Conservation (phyloP, 495 filamentous ascomycete species). For the Aspergillus ostianus region DNA sequence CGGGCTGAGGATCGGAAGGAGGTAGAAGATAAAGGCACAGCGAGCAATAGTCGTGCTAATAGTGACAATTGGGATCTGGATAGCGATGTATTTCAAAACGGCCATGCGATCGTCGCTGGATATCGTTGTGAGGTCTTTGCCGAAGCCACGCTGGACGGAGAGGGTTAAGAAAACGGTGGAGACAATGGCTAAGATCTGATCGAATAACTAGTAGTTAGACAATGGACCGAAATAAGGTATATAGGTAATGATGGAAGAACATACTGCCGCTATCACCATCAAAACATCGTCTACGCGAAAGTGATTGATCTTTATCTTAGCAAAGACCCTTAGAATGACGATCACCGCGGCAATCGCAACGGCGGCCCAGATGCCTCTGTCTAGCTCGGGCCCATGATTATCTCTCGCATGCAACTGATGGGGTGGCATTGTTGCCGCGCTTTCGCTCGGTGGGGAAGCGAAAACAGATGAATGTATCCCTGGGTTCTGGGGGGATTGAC, state of each 20-base stretch:
- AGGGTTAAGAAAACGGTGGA: constrained; percentile 28
- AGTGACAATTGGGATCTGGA: constrained; percentile 33
- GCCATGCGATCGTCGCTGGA: constrained; percentile 10
- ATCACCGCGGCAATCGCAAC: constrained; percentile 34
- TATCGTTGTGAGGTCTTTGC: constrained; percentile 21
- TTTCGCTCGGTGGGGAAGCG: not conserved
- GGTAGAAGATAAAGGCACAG: constrained; percentile 33
- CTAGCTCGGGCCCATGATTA: constrained; percentile 25
- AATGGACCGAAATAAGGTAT: not conserved
- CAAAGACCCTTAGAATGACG: constrained; percentile 32
- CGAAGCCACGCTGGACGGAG: constrained; percentile 32
- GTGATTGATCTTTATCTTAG: constrained; percentile 36
- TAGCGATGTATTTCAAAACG: constrained; percentile 32
- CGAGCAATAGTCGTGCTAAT: constrained; percentile 36
- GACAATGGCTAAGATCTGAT: constrained; percentile 27
- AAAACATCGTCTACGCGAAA: constrained; percentile 35
- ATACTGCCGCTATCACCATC: constrained; percentile 37
- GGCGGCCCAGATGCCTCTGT: constrained; percentile 33
- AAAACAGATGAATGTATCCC: not conserved
- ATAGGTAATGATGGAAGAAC: not conserved
- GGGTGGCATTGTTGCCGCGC: not conserved
- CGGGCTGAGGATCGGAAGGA: constrained; percentile 29
- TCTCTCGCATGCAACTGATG: not conserved
- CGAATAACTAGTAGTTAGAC: not conserved
- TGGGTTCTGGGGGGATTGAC: too few species aligned